Percentiles rank a stretch among this genome's conserved stretches.
Evolutionary conservation across 208 protist genomes (phyloP).

Genomic region (Leishmania gerbilli): DNA sequence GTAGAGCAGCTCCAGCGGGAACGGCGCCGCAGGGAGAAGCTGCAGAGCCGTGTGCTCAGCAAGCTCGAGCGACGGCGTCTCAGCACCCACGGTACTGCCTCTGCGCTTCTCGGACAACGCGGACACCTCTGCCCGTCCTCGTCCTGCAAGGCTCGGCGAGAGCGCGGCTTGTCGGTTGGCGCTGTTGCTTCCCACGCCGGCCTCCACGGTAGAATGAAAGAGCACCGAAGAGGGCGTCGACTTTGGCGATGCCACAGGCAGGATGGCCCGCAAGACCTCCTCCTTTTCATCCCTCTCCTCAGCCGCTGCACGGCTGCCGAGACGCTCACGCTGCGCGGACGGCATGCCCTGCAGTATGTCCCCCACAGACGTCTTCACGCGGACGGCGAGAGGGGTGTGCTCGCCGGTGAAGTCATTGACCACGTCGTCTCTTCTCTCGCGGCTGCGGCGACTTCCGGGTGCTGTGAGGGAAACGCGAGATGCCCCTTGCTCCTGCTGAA

Average conservation of each 20-base stretch:
- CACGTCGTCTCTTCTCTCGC: not conserved
- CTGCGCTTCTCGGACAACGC: not conserved
- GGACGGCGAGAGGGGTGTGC: slow-evolving; percentile 17
- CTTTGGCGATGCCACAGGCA: not conserved
- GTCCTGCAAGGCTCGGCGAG: not conserved
- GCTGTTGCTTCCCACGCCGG: not conserved
- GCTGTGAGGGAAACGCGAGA: not conserved
- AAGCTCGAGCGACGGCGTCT: not conserved
- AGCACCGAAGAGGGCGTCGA: not conserved
- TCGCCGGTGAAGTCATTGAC: not conserved
- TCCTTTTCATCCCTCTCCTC: slow-evolving; percentile 14
- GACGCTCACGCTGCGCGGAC: slow-evolving; percentile 17
- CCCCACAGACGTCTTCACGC: slow-evolving; percentile 12
- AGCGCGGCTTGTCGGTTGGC: not conserved
- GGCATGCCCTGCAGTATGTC: slow-evolving; percentile 26
- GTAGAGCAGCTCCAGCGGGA: slow-evolving; percentile 14
- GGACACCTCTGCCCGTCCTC: not conserved
- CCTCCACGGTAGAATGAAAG: not conserved
- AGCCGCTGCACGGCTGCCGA: slow-evolving; percentile 17
- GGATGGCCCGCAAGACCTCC: slow-evolving; percentile 1
- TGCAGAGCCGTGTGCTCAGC: not conserved
- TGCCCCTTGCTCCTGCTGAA: not conserved
- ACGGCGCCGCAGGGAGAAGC: slow-evolving; percentile 3
- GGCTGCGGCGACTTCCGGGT: not conserved
- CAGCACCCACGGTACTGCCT: not conserved